Evolutionary conservation across 2,329 filamentous ascomycete genomes (phyloP), one percentile per base, ranked within the genome.

Genomic region (Chrysosporium keratinophilum): DNA sequence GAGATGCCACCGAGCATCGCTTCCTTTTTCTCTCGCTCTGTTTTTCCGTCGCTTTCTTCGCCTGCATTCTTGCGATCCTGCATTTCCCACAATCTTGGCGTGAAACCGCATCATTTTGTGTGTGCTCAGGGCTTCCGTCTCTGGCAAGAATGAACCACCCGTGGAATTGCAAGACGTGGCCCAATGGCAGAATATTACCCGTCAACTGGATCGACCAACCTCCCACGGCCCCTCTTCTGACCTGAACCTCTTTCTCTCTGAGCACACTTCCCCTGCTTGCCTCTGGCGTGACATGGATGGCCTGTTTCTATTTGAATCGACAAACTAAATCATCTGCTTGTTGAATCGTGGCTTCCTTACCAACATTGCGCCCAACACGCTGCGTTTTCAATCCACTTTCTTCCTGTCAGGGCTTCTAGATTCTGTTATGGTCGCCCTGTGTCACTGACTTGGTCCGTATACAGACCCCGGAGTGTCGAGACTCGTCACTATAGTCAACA

Each of bases 141-240:
- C 37, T 20, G 23, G 58, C 54, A 61, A 28, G 23, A 28, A 59
- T 57, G 52, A 60, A 56, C 59, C 52, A 49, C 58, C 57, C 63
- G 63, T 63, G 63, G 61, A 58, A 58, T 64, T 58, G 58, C 60
- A 63, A 69, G 65, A 72, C 69, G 69, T 72, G 69, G 69, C 62
- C 68, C 69, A 71, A 71, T 71, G 58, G 65, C 54, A 64, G 54
- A 34, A 48, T 55, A 61, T 57, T 54, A 59, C 60, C 61, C 59
- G 63, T 62, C 60, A 61, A 63, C 66, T 68, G 65, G 59, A 62
- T 56, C 50, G 64, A 65, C 62, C 64, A 61, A 39, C 11, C 14
- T n/a, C 19, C 14, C 1, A 1, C n/a, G 51, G 23, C 23, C 34
- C 33, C 40, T 41, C 43, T 42, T 28, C 15, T 20, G 28, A 42